Percentiles rank a stretch among this genome's conserved stretches.
Evolutionary conservation across 768 basidiomycete genomes (phyloP).

Genomic region (Clitopilus hobsonii): DNA sequence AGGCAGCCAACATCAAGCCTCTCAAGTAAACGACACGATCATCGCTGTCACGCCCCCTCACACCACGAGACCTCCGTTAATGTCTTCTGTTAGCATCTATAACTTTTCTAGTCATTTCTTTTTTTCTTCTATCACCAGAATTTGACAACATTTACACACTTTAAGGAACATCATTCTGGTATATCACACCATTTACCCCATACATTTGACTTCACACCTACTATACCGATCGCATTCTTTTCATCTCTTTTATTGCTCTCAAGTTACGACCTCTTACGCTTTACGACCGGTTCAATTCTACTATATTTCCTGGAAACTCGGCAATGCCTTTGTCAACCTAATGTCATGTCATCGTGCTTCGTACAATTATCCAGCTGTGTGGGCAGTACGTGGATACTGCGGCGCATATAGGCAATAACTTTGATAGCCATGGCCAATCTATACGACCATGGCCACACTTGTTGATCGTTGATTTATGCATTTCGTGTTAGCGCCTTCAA

Average conservation of each 20-base stretch:
- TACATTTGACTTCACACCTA: not conserved
- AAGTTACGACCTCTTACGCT: not conserved
- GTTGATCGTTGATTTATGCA: too few species aligned
- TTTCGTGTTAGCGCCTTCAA: too few species aligned
- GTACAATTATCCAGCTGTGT: not conserved
- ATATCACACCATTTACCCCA: not conserved
- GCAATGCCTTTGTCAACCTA: not conserved
- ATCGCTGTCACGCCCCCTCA: too few species aligned
- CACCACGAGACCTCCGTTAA: too few species aligned
- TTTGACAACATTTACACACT: constrained; percentile 4
- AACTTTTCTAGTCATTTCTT: not conserved
- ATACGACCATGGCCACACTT: too few species aligned
- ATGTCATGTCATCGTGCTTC: not conserved
- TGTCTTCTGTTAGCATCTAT: not conserved
- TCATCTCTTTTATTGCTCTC: not conserved
- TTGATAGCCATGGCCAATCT: too few species aligned
- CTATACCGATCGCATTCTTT: not conserved
- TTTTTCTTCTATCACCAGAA: constrained; percentile 1
- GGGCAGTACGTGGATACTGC: not conserved
- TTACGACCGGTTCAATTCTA: not conserved
- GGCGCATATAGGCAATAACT: too few species aligned
- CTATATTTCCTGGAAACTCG: not conserved
- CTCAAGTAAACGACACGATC: constrained; percentile 22
- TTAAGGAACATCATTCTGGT: not conserved
- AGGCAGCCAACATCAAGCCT: constrained; percentile 38